Percentiles rank a stretch among this genome's conserved stretches.
Conservation (phyloP, 257 asterid species). For the Ilex asprella region DNA sequence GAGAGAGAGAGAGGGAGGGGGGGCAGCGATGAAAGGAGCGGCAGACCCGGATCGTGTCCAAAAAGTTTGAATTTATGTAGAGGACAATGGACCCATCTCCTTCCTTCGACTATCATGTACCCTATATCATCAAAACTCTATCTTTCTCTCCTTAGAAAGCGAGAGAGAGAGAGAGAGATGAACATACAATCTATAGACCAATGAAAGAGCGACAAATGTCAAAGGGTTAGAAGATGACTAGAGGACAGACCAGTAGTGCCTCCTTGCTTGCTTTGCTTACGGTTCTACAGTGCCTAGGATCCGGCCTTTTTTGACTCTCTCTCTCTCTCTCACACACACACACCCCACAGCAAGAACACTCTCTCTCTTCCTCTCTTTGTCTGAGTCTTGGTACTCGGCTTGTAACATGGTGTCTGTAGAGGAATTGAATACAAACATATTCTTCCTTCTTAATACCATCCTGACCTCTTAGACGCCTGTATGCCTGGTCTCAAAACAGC, state of each 20-base stretch:
- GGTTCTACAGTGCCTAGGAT: slow-evolving; percentile 29
- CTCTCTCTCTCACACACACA: slow-evolving; percentile 10
- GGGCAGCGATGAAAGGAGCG: slow-evolving; percentile 55
- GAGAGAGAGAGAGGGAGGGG: slow-evolving; percentile 14
- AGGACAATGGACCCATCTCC: slow-evolving; percentile 45
- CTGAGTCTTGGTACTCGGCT: too few relatives aligned
- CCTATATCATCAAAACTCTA: neutral
- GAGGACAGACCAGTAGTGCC: slow-evolving; percentile 14
- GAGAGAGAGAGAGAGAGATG: slow-evolving; percentile 1
- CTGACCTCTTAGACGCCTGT: too few relatives aligned
- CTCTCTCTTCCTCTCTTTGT: neutral
- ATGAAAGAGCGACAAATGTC: slow-evolving; percentile 24
- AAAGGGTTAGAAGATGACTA: neutral
- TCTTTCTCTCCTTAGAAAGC: slow-evolving; percentile 3
- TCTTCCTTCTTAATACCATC: too few relatives aligned
- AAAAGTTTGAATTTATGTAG: slow-evolving; percentile 41
- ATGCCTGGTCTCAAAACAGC: too few relatives aligned
- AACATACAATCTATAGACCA: slow-evolving; percentile 7
- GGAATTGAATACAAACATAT: too few relatives aligned
- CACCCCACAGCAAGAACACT: neutral
- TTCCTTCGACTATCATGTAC: slow-evolving; percentile 17
- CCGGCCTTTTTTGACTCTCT: slow-evolving; percentile 16
- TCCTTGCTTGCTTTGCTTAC: slow-evolving; percentile 21
- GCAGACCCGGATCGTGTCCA: slow-evolving; percentile 88
- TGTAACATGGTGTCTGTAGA: too few relatives aligned